These are phyloP conservation scores for Ustilago nuda DNA, from an alignment of 1,284 basidiomycete genomes.

Conservation along the genomic window DNA sequence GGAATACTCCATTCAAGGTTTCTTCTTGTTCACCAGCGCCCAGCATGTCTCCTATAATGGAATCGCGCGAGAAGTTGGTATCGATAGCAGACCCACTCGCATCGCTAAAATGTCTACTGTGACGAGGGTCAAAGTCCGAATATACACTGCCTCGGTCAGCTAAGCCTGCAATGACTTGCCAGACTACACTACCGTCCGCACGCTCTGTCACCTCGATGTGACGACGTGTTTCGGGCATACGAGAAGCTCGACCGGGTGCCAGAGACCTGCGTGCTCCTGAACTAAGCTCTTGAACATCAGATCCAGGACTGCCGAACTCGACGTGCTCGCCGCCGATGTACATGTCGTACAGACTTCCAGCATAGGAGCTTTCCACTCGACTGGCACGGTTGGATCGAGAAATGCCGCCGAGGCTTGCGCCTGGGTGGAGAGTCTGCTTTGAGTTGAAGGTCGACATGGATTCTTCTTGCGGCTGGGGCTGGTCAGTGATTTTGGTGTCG, in stretches of 20 bases:
- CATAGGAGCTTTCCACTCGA: slow-evolving; percentile 46
- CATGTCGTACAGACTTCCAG: slow-evolving; percentile 61
- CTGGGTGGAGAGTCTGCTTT: slow-evolving; percentile 24
- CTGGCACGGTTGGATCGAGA: slow-evolving; percentile 20
- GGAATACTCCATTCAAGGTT: slow-evolving; percentile 1
- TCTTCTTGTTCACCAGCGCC: not conserved
- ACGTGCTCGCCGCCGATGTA: slow-evolving; percentile 38
- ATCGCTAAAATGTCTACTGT: slow-evolving; percentile 25
- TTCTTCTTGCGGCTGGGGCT: not conserved
- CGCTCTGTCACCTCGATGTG: slow-evolving; percentile 65
- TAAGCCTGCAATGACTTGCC: slow-evolving; percentile 63
- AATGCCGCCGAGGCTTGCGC: not conserved
- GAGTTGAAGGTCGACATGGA: slow-evolving; percentile 23
- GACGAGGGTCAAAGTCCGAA: slow-evolving; percentile 41
- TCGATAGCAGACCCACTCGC: not conserved
- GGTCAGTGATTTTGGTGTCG: not conserved
- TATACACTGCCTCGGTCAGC: slow-evolving; percentile 55
- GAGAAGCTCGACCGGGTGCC: slow-evolving; percentile 6
- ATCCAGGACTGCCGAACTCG: slow-evolving; percentile 23
- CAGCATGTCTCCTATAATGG: slow-evolving; percentile 1
- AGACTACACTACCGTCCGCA: slow-evolving; percentile 61
- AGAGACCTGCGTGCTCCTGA: slow-evolving; percentile 8
- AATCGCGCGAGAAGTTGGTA: not conserved
- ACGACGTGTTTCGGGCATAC: slow-evolving; percentile 21
- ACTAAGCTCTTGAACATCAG: slow-evolving; percentile 7